Percentiles rank a stretch among this genome's conserved stretches.
These are phyloP conservation scores for Piper longum DNA, from an alignment of 164 flowering plant genomes.

Conservation along the genomic window DNA sequence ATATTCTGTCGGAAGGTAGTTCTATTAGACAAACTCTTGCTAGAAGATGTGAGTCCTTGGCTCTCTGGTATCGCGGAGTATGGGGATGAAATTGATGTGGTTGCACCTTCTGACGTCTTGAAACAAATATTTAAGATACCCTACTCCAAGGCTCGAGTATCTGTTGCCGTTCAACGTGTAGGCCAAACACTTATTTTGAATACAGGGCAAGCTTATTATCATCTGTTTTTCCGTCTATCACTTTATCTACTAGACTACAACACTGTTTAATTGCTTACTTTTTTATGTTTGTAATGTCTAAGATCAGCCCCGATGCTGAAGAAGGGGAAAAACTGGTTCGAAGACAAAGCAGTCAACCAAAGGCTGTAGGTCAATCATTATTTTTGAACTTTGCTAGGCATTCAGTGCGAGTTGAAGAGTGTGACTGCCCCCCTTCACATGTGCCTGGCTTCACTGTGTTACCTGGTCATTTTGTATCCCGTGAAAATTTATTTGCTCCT, in stretches of 20 bases:
- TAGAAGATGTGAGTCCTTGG: constrained; percentile 84
- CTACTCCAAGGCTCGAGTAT: constrained; percentile 77
- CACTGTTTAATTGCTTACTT: constrained; percentile 1
- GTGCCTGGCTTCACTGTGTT: constrained; percentile 34
- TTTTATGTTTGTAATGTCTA: background rate
- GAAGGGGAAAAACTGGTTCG: constrained; percentile 82
- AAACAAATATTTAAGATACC: constrained; percentile 99
- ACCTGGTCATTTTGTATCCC: constrained; percentile 30
- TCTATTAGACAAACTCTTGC: constrained; percentile 44
- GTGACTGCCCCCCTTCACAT: constrained; percentile 80
- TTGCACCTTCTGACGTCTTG: constrained; percentile 79
- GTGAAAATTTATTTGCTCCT: constrained; percentile 17
- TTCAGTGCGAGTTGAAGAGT: constrained; percentile 93
- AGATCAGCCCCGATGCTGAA: constrained; percentile 75
- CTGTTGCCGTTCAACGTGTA: constrained; percentile 82
- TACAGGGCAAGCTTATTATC: constrained; percentile 41
- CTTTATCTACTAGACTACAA: background rate
- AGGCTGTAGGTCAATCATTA: constrained; percentile 64
- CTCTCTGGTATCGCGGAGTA: constrained; percentile 76
- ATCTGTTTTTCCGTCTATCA: background rate
- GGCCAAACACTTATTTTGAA: constrained; percentile 86
- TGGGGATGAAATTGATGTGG: constrained; percentile 93
- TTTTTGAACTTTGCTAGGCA: constrained; percentile 91
- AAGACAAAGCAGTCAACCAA: constrained; percentile 60
- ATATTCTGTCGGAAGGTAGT: constrained; percentile 39